Evolutionary conservation across 345 rosid species (phyloP), one percentile per base, ranked within the genome.

Genomic region (Aquilaria sinensis): DNA sequence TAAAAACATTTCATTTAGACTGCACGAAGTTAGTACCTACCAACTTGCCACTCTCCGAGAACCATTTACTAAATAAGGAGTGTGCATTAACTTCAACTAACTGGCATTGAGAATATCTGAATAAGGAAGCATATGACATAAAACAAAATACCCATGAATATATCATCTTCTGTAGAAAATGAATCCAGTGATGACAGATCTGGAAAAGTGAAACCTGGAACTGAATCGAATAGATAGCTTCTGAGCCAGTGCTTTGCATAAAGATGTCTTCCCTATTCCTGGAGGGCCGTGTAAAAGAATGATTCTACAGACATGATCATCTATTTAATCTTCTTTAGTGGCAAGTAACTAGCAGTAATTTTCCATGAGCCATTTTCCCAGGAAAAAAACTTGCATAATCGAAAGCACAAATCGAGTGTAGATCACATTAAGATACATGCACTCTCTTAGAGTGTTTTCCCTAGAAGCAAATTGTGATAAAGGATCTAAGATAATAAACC

Each of bases 41-140:
- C 96, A 94, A 76, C 73, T 94, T 94, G 72, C 99, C 99, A 67
- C 99, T 94, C 76, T 94, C 99, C 49, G 99, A 94, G 77, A 94
- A 90, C 99, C 99, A 94, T 83, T 94, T 94, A 71, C 99, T 94
- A 70, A 94, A 94, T 67, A 94, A 80, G 64, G 99, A 90, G 74
- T 94, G 99, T 49, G 99, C 99, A 79, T 94, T 94, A 72, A 94
- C 99, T 85, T 94, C 97, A 69, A 94, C 68, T 83, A 94, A 62
- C 75, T 94, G 97, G 80, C 91, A 78, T 64, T 90, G 96, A 9
- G 88, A 85, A 57, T 90, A 90, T 75, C 99, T 94, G 89, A 78
- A 51, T 59, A 61, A 60, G 66, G 57, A 69, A 72, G 29, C 30
- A 54, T 29, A 76, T 62, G 60, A 70, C 47, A 51, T 7, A 65